Base-by-base conservation (phyloP, 352 stramenopile genomes). In the Pythium pyrilobum region DNA sequence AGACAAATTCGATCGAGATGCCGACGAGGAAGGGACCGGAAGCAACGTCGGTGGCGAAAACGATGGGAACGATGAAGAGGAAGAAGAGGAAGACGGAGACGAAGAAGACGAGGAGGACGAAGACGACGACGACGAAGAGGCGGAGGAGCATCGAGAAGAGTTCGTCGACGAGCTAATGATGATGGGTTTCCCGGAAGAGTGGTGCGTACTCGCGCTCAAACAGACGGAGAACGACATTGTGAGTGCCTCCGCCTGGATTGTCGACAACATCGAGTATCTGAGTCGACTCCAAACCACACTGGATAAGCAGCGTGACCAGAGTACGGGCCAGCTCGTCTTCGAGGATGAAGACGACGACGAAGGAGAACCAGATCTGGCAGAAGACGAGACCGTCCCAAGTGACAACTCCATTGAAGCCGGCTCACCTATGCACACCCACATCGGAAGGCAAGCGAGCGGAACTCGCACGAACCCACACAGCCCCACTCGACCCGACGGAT, bases 121-220 rank as follows among this genome's bases (percentile, higher is more conserved):
- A 0, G 69, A 81, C 2, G 72, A 93, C 11, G 73, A 73, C 0
- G 69, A 78, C 8, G 62, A 78, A 12, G 71, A 82, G 1, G 58
- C 37, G 4, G 77, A 85, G 21, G 79, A 81, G 45, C 66, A 69
- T 23, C 66, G 72, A 4, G 60, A 75, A 5, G 83, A 91, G 48
- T 85, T 96, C 56, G 87, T 97, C 7, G 82, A 96, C 34, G 88
- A 97, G 62, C 69, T 97, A 5, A 94, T 93, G 76, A 69, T 96
- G 8, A 97, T 97, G 81, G 90, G 90, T 0, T 97, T 97, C 38
- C 88, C 89, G 0, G 80, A 96, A 53, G 87, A 97, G 51, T 97
- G 90, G 90, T 97, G 90, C 28, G 62, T 93, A 0, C 46, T 96
- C 36, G 90, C 89, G 1, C 56, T 97, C 25, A 94, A 96, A 21